phyloP scores from a whole-genome alignment of 1,284 basidiomycete genomes.

The Hemileia vastatrix region DNA sequence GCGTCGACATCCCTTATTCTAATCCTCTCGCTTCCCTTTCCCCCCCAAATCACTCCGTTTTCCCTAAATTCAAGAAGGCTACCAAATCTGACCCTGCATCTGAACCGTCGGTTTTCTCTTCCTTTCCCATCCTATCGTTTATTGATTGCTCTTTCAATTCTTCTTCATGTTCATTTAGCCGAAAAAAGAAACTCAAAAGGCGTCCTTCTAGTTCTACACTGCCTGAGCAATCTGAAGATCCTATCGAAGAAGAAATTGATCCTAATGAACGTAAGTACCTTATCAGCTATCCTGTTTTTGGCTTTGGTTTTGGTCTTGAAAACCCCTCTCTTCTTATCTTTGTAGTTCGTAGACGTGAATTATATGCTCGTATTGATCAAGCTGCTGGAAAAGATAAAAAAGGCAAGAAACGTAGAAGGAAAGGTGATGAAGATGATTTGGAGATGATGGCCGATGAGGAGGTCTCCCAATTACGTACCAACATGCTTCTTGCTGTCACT shows the following conservation, averaged over 20 bases:
- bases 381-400: slow-evolving; percentile 21
- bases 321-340: neutral
- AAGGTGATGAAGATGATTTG: slow-evolving; percentile 48
- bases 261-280: slow-evolving; percentile 11
- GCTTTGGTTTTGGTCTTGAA: slow-evolving; percentile 34
- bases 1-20: neutral
- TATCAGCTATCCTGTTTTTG: neutral
- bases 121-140: neutral
- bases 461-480: slow-evolving; percentile 68
- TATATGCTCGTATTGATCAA: slow-evolving; percentile 15
- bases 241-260: neutral
- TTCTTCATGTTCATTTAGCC: too few species aligned
- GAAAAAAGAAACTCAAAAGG: neutral
- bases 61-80: slow-evolving; percentile 10
- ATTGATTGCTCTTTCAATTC: neutral
- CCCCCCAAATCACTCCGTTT: neutral
- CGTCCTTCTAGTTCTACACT: neutral
- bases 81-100: neutral
- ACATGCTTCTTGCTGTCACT: slow-evolving; percentile 78
- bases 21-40: neutral
- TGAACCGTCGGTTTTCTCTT: neutral
- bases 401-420: slow-evolving; percentile 7
- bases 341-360: slow-evolving; percentile 27
- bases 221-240: neutral
- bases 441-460: slow-evolving; percentile 87